Conservation (phyloP, 805 yeast species). For the Candida verbasci region DNA sequence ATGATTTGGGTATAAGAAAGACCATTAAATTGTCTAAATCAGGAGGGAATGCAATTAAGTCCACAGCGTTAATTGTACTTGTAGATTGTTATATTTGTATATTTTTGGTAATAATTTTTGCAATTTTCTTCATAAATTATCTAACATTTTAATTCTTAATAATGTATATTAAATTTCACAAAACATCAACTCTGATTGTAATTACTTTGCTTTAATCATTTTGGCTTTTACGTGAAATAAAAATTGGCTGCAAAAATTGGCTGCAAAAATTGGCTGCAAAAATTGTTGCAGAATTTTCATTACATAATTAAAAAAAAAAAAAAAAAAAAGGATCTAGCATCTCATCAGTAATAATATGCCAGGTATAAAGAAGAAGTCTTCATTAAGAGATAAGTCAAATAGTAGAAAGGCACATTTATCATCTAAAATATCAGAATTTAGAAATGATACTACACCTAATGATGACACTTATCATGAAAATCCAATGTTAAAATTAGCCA, state of each 20-base stretch:
- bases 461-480: constrained; percentile 26
- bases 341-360: constrained; percentile 14
- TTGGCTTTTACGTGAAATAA: no score
- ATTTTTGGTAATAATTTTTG: background rate
- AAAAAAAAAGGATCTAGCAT: background rate
- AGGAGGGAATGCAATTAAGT: no score
- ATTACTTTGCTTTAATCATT: no score
- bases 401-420: constrained; percentile 16
- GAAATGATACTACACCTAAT: constrained; percentile 13
- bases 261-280: no score
- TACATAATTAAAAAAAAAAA: background rate
- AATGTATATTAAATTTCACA: no score
- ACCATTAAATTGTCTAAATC: background rate
- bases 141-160: background rate
- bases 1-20: background rate
- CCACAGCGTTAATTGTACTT: no score
- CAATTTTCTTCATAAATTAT: background rate
- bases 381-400: constrained; percentile 32
- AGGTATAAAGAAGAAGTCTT: constrained; percentile 29
- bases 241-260: no score
- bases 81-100: background rate
- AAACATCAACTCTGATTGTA: no score
- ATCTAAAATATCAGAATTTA: constrained; percentile 24
- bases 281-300: no score
- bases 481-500: constrained; percentile 51